Percentiles rank a stretch among this genome's conserved stretches.
Conservation (phyloP, 2,329 filamentous ascomycete genomes). For the Orbilia quercus region DNA sequence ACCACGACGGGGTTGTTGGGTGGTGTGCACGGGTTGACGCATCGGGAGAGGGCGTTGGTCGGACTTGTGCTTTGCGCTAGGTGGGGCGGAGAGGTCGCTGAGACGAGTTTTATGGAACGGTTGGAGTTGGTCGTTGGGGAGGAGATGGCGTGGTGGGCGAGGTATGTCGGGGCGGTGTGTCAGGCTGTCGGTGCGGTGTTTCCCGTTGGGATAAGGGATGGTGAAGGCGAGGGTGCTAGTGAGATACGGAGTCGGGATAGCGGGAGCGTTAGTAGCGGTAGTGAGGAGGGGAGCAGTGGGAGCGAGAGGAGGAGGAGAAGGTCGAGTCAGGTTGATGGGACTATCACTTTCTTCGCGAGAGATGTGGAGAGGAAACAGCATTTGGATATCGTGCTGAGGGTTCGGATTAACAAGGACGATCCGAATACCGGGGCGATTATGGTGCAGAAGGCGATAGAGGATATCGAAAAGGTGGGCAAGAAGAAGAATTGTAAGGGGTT, state of each 20-base stretch:
- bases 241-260: too few species aligned
- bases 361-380: constrained; percentile 59
- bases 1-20: constrained; percentile 76
- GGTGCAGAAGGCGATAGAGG: constrained; percentile 64
- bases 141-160: constrained; percentile 73
- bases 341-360: constrained; percentile 57
- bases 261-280: constrained; percentile 61
- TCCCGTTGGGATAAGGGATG: constrained; percentile 68
- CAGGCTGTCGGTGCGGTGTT: constrained; percentile 71
- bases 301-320: constrained; percentile 63
- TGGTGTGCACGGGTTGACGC: constrained; percentile 77
- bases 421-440: constrained; percentile 61
- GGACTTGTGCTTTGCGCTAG: constrained; percentile 78
- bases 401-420: constrained; percentile 64
- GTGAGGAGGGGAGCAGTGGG: constrained; percentile 61
- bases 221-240: constrained; percentile 6
- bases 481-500: constrained; percentile 68
- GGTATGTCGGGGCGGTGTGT: constrained; percentile 72
- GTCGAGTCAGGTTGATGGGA: constrained; percentile 64
- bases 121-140: constrained; percentile 69
- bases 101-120: constrained; percentile 68
- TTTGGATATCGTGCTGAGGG: constrained; percentile 64
- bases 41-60: constrained; percentile 76
- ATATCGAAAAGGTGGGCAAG: constrained; percentile 71
- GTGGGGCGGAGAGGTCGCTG: constrained; percentile 76